Evolutionary conservation across 768 basidiomycete genomes (phyloP).

Genomic region (Psilocybe sp.): DNA sequence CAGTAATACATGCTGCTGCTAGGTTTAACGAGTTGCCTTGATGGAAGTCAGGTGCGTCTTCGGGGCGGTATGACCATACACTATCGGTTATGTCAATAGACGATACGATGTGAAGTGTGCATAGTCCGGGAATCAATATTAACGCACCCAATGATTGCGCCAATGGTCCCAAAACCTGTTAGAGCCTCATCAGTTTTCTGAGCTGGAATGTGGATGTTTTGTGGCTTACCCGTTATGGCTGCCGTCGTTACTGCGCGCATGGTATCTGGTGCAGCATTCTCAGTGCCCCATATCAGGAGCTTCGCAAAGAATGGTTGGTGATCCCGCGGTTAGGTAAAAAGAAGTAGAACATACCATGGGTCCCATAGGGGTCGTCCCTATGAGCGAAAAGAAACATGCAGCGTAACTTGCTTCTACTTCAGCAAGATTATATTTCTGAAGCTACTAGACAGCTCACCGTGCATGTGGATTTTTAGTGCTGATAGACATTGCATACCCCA

Average conservation of each 20-base stretch:
- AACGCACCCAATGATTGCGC: conserved; percentile 39
- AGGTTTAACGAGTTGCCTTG: conserved; percentile 42
- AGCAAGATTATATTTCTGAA: neutral
- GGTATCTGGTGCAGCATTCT: conserved; percentile 46
- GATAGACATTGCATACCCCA: conserved; percentile 40
- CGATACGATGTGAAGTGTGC: neutral
- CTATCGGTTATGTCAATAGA: conserved; percentile 13
- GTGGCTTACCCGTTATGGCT: conserved; percentile 31
- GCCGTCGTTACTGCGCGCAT: conserved; percentile 40
- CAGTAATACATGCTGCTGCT: conserved; percentile 28
- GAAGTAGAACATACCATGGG: conserved; percentile 20
- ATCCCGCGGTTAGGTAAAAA: neutral
- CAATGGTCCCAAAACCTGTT: conserved; percentile 38
- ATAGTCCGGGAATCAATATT: neutral
- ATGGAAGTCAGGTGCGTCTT: conserved; percentile 40
- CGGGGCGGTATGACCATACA: conserved; percentile 43
- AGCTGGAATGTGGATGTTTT: neutral
- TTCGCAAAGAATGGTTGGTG: conserved; percentile 7
- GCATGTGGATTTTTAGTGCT: conserved; percentile 36
- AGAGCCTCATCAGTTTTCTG: neutral
- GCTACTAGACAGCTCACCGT: conserved; percentile 10
- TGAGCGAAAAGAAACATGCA: conserved; percentile 39
- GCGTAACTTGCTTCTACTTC: conserved; percentile 28
- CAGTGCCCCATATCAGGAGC: conserved; percentile 42
- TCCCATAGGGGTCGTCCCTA: conserved; percentile 31